Evolutionary conservation across 768 basidiomycete genomes (phyloP).

Genomic region (Suillus luteus): DNA sequence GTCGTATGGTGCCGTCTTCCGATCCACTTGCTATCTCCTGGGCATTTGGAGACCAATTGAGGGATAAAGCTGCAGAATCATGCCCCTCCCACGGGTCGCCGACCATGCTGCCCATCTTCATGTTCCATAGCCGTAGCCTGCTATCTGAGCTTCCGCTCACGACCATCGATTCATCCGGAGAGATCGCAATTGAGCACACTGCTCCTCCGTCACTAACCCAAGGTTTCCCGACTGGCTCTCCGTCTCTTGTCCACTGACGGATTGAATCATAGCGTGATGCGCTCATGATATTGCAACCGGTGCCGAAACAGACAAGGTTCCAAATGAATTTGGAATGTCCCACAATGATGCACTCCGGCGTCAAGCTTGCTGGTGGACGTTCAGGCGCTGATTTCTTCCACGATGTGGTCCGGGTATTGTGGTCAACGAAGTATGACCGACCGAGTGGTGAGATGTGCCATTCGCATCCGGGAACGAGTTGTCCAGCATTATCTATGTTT

Average conservation of each 20-base stretch:
- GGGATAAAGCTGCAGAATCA: too few species aligned
- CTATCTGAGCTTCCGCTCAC: not conserved
- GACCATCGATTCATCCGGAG: not conserved
- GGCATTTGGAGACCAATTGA: slow-evolving; percentile 16
- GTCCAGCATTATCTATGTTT: not conserved
- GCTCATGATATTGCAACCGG: not conserved
- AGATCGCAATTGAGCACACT: not conserved
- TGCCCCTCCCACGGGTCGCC: not conserved
- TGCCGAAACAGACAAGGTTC: not conserved
- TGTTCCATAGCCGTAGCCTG: not conserved
- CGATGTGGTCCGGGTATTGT: not conserved
- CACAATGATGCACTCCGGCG: not conserved
- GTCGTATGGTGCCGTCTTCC: not conserved
- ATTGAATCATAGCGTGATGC: not conserved
- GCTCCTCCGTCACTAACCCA: not conserved
- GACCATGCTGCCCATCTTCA: not conserved
- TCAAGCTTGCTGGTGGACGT: not conserved
- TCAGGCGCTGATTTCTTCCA: not conserved
- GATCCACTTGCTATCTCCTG: slow-evolving; percentile 18
- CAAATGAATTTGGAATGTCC: not conserved
- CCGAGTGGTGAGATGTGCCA: slow-evolving; percentile 3
- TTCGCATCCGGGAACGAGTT: not conserved
- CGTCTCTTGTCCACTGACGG: not conserved
- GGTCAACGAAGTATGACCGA: slow-evolving; percentile 6
- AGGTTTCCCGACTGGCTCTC: not conserved